These are phyloP conservation scores for Microsporum ferrugineum DNA, from an alignment of 2,329 filamentous ascomycete genomes.

Conservation along the genomic window DNA sequence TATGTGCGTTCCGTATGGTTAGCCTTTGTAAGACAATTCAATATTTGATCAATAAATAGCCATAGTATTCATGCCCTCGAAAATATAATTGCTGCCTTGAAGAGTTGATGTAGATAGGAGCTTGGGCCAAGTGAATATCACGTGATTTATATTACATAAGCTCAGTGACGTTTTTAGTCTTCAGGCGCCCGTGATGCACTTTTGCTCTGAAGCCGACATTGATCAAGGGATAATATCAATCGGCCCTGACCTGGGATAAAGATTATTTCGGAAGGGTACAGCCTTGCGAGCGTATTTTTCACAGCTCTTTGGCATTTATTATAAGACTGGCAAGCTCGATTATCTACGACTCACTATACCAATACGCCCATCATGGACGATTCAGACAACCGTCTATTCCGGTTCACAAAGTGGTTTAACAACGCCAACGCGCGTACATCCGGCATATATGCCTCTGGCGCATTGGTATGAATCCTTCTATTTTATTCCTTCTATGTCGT, in stretches of 20 bases:
- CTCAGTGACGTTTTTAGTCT: not conserved
- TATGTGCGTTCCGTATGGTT: too few relatives aligned
- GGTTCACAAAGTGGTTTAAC: slow-evolving; percentile 57
- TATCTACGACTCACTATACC: not conserved
- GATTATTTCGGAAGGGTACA: not conserved
- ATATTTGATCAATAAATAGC: too few relatives aligned
- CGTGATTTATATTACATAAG: not conserved
- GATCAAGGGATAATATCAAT: not conserved
- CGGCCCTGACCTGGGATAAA: not conserved
- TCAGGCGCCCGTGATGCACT: not conserved
- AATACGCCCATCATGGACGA: slow-evolving; percentile 26
- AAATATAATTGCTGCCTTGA: too few relatives aligned
- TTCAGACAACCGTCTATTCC: slow-evolving; percentile 50
- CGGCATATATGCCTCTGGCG: slow-evolving; percentile 56
- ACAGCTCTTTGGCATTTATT: not conserved
- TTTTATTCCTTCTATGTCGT: not conserved
- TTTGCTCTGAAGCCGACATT: not conserved
- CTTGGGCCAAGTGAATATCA: not conserved
- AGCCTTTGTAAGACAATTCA: too few relatives aligned
- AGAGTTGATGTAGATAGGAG: not conserved
- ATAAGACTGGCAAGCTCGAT: not conserved
- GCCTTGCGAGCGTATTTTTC: not conserved
- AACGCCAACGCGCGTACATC: slow-evolving; percentile 51
- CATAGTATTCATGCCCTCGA: too few relatives aligned
- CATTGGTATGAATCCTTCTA: slow-evolving; percentile 40